A percentile compares a stretch with the other conserved stretches of the same genome.
phyloP scores from a whole-genome alignment of 176 grass and related monocot species.

The Lolium rigidum region DNA sequence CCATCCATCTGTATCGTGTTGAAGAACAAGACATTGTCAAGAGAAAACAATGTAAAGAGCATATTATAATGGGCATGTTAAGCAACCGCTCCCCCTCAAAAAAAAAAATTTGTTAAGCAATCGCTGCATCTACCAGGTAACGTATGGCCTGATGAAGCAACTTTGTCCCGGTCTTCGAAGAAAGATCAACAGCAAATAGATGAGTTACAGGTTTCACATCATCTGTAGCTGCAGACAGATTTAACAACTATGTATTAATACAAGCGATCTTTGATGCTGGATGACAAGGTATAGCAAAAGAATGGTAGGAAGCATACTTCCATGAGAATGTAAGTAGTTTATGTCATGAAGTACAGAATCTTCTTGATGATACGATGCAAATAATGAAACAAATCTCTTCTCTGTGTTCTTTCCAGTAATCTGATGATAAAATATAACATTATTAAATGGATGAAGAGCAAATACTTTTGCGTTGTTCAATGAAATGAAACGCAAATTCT shows the following conservation, averaged over 20 bases:
- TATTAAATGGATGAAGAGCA: conserved; percentile 41
- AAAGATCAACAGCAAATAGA: conserved; percentile 86
- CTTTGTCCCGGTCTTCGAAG: conserved; percentile 72
- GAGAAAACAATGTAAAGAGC: conserved; percentile 34
- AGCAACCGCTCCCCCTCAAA: not conserved
- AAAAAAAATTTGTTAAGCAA: conserved; percentile 3
- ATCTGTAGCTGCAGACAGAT: conserved; percentile 72
- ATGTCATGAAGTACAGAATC: conserved; percentile 72
- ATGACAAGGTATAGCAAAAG: conserved; percentile 27
- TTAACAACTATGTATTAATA: conserved; percentile 45
- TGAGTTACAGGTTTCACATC: conserved; percentile 87
- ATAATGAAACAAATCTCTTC: conserved; percentile 77
- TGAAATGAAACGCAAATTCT: too few species aligned
- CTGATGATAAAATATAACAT: conserved; percentile 47
- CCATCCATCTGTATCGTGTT: conserved; percentile 64
- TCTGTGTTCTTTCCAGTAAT: conserved; percentile 74
- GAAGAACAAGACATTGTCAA: conserved; percentile 36
- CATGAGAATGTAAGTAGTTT: conserved; percentile 80
- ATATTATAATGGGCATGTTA: conserved; percentile 27
- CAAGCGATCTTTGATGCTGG: conserved; percentile 20
- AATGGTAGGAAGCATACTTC: conserved; percentile 69
- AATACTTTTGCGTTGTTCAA: not conserved
- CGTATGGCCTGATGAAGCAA: conserved; percentile 78
- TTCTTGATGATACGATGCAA: conserved; percentile 71
- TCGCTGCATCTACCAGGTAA: conserved; percentile 74